Percentiles rank a stretch among this genome's conserved stretches.
phyloP scores from a whole-genome alignment of 768 basidiomycete genomes.

The Leccinum broughii region DNA sequence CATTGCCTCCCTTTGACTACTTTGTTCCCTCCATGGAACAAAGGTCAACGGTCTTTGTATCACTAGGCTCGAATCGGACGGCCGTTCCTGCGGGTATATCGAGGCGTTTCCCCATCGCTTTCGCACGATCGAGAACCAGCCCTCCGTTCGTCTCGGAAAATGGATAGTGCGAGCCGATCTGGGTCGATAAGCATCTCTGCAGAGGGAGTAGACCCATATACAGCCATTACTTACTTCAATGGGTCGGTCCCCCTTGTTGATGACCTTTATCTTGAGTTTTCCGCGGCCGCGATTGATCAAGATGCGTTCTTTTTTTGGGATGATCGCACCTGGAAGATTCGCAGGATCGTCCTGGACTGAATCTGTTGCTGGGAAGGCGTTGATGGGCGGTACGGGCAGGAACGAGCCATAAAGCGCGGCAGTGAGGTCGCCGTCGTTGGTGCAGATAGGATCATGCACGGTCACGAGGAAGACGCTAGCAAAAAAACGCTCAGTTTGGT shows the following conservation, averaged over 20 bases:
- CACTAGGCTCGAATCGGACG: constrained; percentile 95
- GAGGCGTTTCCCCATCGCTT: constrained; percentile 81
- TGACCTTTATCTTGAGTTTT: constrained; percentile 71
- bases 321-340: constrained; percentile 72
- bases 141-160: constrained; percentile 87
- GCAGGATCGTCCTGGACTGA: constrained; percentile 50
- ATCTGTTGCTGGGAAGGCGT: constrained; percentile 61
- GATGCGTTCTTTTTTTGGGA: constrained; percentile 65
- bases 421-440: constrained; percentile 71
- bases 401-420: constrained; percentile 94
- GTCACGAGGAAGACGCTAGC: constrained; percentile 86
- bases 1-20: constrained; percentile 78
- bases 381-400: constrained; percentile 71
- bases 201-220: constrained; percentile 12
- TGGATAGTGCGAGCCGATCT: constrained; percentile 95
- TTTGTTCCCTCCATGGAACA: constrained; percentile 68
- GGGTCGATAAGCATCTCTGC: constrained; percentile 3
- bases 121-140: constrained; percentile 78
- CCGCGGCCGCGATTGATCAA: constrained; percentile 73
- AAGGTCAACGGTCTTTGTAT: constrained; percentile 79
- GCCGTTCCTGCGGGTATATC: constrained; percentile 96
- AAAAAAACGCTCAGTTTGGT: neutral
- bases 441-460: constrained; percentile 92
- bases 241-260: constrained; percentile 90
- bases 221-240: constrained; percentile 67